Evolutionary conservation across 495 filamentous ascomycete species (phyloP), one percentile per base, ranked within the genome.

Genomic region (Hyphodiscus hymeniophilus): DNA sequence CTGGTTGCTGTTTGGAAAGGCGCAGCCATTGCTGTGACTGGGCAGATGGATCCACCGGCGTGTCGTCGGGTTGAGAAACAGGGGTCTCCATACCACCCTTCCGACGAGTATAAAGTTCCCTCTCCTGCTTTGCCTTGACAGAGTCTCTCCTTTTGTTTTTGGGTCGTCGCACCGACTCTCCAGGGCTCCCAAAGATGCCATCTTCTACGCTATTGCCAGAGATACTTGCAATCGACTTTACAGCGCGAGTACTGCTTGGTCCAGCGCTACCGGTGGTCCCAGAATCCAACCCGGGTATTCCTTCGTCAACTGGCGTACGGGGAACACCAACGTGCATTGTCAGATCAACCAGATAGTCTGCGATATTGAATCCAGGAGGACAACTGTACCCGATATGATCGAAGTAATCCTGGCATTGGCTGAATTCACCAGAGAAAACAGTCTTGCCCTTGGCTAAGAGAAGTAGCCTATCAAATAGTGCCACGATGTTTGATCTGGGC

Each of bases 401-500:
- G 55, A 98, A 98, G 61, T 95, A 98, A 30, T 76, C 75, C 60
- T 98, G 92, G 60, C 92, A 97, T 47, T 80, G 81, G 2, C 85
- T 79, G 55, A 95, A 88, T 16, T 87, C 85, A 0, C 92, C 92
- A 2, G 91, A 96, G 59, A 94, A 98, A 7, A 98, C 91, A 2
- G 86, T 84, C 56, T 81, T 85, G 30, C 92, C 92, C 55, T 86
- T 81, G 7, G 92, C 92, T 28, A 98, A 72, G 15, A 98, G 80
- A 51, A 98, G 78, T 15, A 98, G 73, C 46, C 91, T 80, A 61
- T 98, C 94, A 58, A 98, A 98, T 24, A 98, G 74, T n/a, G 92
- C 92, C 23, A 97, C 92, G 55, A 98, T 98, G 58, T 98, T 98
- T n/a, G 92, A 97, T 48, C 94, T 77, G n/a, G 92, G 92, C 54